A percentile compares a stretch with the other conserved stretches of the same genome.
These are phyloP conservation scores for Corynespora cassiicola DNA, from an alignment of 2,329 filamentous ascomycete species.

Conservation along the genomic window DNA sequence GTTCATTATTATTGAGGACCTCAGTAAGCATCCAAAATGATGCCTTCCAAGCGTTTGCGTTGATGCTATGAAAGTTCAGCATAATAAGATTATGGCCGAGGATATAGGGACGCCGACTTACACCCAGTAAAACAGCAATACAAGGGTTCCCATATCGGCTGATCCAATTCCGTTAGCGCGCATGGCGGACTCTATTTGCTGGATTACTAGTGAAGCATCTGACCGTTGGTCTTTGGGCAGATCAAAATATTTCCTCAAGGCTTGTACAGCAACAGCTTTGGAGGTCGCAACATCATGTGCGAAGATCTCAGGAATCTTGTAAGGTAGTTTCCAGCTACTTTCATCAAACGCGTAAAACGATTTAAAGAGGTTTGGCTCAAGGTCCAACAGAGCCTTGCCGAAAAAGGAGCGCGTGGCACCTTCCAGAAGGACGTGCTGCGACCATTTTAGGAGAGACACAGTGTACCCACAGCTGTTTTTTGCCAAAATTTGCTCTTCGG, in stretches of 20 bases:
- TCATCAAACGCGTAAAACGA: conserved; percentile 5
- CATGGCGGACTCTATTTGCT: conserved; percentile 1
- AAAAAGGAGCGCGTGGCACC: conserved; percentile 5
- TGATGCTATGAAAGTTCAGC: conserved; percentile 3
- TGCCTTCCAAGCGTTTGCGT: conserved; percentile 10
- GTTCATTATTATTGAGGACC: not conserved
- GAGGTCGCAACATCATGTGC: conserved; percentile 1
- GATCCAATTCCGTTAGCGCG: not conserved
- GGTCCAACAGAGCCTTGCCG: conserved; percentile 3
- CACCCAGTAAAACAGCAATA: conserved; percentile 9
- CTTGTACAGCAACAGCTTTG: not conserved
- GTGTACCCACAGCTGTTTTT: not conserved
- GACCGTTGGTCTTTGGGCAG: not conserved
- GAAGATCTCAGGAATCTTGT: conserved; percentile 2
- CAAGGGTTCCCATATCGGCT: conserved; percentile 2
- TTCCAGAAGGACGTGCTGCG: conserved; percentile 1
- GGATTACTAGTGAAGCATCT: conserved; percentile 6
- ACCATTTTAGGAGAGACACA: conserved; percentile 5
- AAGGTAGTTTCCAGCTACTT: conserved; percentile 7
- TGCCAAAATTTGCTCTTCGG: not conserved
- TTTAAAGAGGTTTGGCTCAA: conserved; percentile 8
- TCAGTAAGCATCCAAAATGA: conserved; percentile 9
- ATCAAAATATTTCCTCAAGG: conserved; percentile 3
- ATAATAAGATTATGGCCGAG: no score
- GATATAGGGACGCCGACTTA: conserved; percentile 2